Conservation (phyloP, 2,329 filamentous ascomycete species). For the Sarocladiaceae sp. region DNA sequence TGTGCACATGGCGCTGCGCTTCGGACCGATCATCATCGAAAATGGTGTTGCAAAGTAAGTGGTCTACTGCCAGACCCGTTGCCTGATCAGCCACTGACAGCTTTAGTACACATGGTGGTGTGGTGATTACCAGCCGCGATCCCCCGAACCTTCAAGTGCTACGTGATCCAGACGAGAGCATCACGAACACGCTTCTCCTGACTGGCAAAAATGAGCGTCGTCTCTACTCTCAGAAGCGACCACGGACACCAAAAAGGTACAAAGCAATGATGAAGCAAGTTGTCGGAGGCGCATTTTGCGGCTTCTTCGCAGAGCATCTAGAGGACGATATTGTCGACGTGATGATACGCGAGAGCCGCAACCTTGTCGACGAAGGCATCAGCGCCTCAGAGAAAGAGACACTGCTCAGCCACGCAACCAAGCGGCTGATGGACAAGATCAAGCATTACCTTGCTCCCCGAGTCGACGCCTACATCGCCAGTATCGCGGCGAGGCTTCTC, state of each 20-base stretch:
- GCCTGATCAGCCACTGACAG: neutral
- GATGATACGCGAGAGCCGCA: conserved; percentile 20
- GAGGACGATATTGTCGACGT: conserved; percentile 24
- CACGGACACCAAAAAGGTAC: conserved; percentile 23
- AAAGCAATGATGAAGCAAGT: conserved; percentile 37
- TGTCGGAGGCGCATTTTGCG: conserved; percentile 30
- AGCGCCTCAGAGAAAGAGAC: conserved; percentile 12
- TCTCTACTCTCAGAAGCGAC: conserved; percentile 16
- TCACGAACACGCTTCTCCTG: conserved; percentile 18
- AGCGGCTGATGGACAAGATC: conserved; percentile 17
- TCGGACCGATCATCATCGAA: conserved; percentile 35
- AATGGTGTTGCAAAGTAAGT: conserved; percentile 34
- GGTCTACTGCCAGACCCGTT: accelerated
- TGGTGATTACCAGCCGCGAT: conserved; percentile 21
- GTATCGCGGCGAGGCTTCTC: conserved; percentile 24
- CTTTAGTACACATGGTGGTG: conserved; percentile 20
- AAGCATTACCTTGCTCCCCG: conserved; percentile 19
- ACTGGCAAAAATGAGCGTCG: conserved; percentile 14
- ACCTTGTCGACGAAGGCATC: conserved; percentile 18
- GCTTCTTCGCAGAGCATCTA: conserved; percentile 17
- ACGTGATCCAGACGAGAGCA: conserved; percentile 17
- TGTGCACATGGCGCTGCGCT: conserved; percentile 34
- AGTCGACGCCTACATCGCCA: conserved; percentile 25
- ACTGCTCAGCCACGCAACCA: conserved; percentile 13
- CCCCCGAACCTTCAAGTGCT: conserved; percentile 19